Evolutionary conservation across 164 flowering plant species (phyloP).

Genomic region (Vitis cinerea): DNA sequence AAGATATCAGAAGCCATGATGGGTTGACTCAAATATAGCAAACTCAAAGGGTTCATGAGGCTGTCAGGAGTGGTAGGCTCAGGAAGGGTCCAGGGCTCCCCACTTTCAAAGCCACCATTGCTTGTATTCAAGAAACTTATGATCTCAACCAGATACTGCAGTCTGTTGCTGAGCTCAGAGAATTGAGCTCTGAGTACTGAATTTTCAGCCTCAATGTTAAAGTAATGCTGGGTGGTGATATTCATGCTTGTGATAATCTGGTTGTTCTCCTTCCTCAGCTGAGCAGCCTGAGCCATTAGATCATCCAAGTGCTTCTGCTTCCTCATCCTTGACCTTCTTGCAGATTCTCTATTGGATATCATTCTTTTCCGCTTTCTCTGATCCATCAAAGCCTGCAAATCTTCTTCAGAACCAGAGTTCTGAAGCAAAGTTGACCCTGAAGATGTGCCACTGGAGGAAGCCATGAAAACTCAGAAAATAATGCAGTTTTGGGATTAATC

Average conservation of each 20-base stretch:
- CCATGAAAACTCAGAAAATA: constrained; percentile 20
- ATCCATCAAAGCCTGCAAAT: constrained; percentile 33
- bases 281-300: constrained; percentile 25
- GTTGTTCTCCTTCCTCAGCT: constrained; percentile 28
- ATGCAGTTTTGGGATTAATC: neutral
- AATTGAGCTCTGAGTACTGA: constrained; percentile 39
- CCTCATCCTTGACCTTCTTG: constrained; percentile 48
- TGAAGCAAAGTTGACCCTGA: constrained; percentile 27
- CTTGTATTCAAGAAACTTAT: constrained; percentile 12
- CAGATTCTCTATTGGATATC: constrained; percentile 51
- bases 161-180: constrained; percentile 32
- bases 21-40: constrained; percentile 35
- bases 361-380: constrained; percentile 47
- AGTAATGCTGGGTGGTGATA: constrained; percentile 23
- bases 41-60: constrained; percentile 28
- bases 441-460: constrained; percentile 37
- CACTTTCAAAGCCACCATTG: constrained; percentile 2
- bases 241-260: constrained; percentile 25
- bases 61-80: constrained; percentile 9
- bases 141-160: constrained; percentile 37
- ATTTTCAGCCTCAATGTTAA: constrained; percentile 39
- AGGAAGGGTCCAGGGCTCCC: neutral
- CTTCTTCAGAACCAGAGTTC: constrained; percentile 38
- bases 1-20: constrained; percentile 37
- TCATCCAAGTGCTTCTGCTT: constrained; percentile 52